Evolutionary conservation across 768 basidiomycete species (phyloP).

Genomic region (Suillus lakei): DNA sequence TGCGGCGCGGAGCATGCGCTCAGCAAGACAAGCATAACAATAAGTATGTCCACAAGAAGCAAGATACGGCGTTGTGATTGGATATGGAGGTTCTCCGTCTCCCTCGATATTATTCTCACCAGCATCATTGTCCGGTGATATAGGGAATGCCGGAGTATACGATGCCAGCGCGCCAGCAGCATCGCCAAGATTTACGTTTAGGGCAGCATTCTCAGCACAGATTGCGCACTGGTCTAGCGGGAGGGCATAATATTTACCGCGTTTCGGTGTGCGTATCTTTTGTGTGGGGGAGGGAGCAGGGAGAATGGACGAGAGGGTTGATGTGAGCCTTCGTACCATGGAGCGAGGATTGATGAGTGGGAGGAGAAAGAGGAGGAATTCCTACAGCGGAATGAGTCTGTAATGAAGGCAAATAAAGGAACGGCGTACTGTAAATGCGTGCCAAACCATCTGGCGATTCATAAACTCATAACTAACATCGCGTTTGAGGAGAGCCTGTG

Average conservation of each 20-base stretch:
- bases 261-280: slow-evolving; percentile 20
- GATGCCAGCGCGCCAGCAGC: slow-evolving; percentile 52
- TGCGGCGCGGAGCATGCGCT: slow-evolving; percentile 74
- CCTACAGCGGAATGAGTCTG: slow-evolving; percentile 51
- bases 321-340: slow-evolving; percentile 60
- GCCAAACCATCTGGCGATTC: slow-evolving; percentile 99
- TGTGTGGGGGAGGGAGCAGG: slow-evolving; percentile 33
- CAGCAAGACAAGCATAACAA: slow-evolving; percentile 93
- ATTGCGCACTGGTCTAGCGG: slow-evolving; percentile 85
- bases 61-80: slow-evolving; percentile 82
- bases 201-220: slow-evolving; percentile 78
- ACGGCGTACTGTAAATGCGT: slow-evolving; percentile 87
- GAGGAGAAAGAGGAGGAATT: slow-evolving; percentile 92
- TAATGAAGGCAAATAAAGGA: background rate
- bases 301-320: slow-evolving; percentile 38
- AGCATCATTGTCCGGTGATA: slow-evolving; percentile 15
- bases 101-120: slow-evolving; percentile 8
- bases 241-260: slow-evolving; percentile 73
- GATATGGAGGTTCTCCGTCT: slow-evolving; percentile 55
- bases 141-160: slow-evolving; percentile 28
- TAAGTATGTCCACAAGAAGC: slow-evolving; percentile 86
- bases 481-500: slow-evolving; percentile 67
- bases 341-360: slow-evolving; percentile 79
- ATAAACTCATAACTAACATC: slow-evolving; percentile 98
- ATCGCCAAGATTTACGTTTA: slow-evolving; percentile 60